A percentile compares a stretch with the other conserved stretches of the same genome.
These are phyloP conservation scores for Metarhizium sp. DNA, from an alignment of 2,329 filamentous ascomycete species.

Conservation along the genomic window DNA sequence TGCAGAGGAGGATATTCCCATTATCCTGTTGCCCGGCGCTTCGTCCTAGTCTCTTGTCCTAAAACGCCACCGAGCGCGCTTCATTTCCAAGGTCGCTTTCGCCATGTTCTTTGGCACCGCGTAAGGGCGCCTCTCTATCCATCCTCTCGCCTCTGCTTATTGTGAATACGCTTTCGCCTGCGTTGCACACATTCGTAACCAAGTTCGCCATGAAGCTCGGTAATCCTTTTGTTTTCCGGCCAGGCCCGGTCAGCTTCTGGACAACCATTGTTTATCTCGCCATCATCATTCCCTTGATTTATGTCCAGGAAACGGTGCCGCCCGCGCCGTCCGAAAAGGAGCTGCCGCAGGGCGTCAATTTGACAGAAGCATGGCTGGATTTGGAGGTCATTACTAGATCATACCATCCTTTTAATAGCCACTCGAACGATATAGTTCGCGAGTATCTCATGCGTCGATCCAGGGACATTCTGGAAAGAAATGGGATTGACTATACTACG, in stretches of 20 bases:
- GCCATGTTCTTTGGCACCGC: not conserved
- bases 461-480: slow-evolving; percentile 56
- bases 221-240: slow-evolving; percentile 67
- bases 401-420: slow-evolving; percentile 86
- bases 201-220: slow-evolving; percentile 17
- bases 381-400: slow-evolving; percentile 63
- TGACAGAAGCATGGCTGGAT: slow-evolving; percentile 81
- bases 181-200: not conserved
- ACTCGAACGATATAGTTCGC: slow-evolving; percentile 70
- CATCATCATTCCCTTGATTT: slow-evolving; percentile 61
- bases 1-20: not conserved
- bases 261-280: slow-evolving; percentile 68
- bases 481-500: slow-evolving; percentile 38
- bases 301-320: slow-evolving; percentile 70
- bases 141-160: not conserved
- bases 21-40: not conserved
- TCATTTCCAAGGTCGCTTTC: not conserved
- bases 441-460: slow-evolving; percentile 66
- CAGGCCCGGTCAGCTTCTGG: slow-evolving; percentile 73
- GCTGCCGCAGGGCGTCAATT: slow-evolving; percentile 55
- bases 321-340: slow-evolving; percentile 42
- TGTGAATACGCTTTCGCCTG: not conserved
- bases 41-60: not conserved
- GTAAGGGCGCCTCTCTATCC: not conserved
- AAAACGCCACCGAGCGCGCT: not conserved